Conservation (phyloP, 352 stramenopile species). For the Pythium biforme region DNA sequence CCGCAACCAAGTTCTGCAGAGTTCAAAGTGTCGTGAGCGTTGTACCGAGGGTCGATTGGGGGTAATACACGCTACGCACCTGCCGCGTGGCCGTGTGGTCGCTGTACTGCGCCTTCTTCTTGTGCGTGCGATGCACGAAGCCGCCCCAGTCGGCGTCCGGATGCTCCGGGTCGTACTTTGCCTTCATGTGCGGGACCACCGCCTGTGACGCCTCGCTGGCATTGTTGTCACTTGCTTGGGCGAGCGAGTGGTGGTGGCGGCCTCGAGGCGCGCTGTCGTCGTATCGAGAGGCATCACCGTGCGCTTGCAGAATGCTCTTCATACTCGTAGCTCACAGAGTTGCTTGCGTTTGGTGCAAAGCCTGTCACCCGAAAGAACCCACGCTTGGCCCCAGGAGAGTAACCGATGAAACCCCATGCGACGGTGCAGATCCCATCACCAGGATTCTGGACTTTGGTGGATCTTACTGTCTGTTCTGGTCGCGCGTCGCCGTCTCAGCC, state of each 20-base stretch:
- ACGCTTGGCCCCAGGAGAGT: not conserved
- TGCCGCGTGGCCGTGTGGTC: slow-evolving; percentile 19
- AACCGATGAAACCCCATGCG: not conserved
- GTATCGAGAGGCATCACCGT: slow-evolving; percentile 11
- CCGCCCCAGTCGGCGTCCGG: slow-evolving; percentile 75
- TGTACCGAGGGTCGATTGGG: no score
- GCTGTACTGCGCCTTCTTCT: slow-evolving; percentile 39
- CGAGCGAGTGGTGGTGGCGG: not conserved
- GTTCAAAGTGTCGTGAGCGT: not conserved
- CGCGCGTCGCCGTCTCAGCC: not conserved
- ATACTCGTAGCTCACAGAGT: no score
- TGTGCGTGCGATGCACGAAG: slow-evolving; percentile 59
- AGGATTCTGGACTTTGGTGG: slow-evolving; percentile 1
- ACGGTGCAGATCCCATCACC: not conserved
- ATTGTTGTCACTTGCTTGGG: slow-evolving; percentile 16
- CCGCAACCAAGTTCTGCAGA: slow-evolving; percentile 46
- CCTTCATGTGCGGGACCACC: slow-evolving; percentile 47
- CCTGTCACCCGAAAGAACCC: no score
- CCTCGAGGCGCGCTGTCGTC: not conserved
- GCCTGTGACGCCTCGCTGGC: not conserved
- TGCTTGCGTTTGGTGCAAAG: no score
- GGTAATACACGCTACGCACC: slow-evolving; percentile 4
- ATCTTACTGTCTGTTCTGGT: not conserved
- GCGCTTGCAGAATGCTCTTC: slow-evolving; percentile 40
- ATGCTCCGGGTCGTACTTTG: slow-evolving; percentile 76